Percentiles rank a stretch among this genome's conserved stretches.
Evolutionary conservation across 805 yeast genomes (phyloP).

Genomic region (Debaryomyces tyrocola): DNA sequence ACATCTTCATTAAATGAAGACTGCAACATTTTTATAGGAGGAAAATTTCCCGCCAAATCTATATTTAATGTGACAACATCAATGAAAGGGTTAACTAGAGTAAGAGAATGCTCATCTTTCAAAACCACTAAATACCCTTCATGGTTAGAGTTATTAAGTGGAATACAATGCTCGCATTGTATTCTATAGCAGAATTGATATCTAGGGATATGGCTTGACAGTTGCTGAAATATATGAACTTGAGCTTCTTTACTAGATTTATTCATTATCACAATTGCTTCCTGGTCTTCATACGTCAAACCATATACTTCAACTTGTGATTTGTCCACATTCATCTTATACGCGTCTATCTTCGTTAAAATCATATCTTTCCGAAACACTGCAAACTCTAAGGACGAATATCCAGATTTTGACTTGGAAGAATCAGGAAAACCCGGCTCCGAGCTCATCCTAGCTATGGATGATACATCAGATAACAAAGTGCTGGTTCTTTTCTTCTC

Average conservation of each 20-base stretch:
- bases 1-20: constrained; percentile 30
- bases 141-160: constrained; percentile 31
- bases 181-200: constrained; percentile 30
- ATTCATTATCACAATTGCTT: constrained; percentile 61
- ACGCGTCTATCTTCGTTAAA: constrained; percentile 58
- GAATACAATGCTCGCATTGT: constrained; percentile 37
- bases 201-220: constrained; percentile 28
- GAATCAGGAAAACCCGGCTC: constrained; percentile 30
- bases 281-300: constrained; percentile 51
- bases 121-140: constrained; percentile 49
- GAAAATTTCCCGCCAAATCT: constrained; percentile 16
- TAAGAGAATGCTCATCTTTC: constrained; percentile 31
- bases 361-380: constrained; percentile 63
- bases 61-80: constrained; percentile 40
- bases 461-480: constrained; percentile 39
- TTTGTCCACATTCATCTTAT: constrained; percentile 29
- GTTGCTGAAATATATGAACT: constrained; percentile 49
- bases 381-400: constrained; percentile 26
- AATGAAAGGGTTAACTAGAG: constrained; percentile 58
- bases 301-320: constrained; percentile 23
- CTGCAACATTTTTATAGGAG: constrained; percentile 20
- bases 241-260: constrained; percentile 39
- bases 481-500: constrained; percentile 47
- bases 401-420: constrained; percentile 14
- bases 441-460: constrained; percentile 46